A percentile compares a stretch with the other conserved stretches of the same genome.
Evolutionary conservation across 495 filamentous ascomycete genomes (phyloP).

Genomic region (Aspergillus incahuasiensis): DNA sequence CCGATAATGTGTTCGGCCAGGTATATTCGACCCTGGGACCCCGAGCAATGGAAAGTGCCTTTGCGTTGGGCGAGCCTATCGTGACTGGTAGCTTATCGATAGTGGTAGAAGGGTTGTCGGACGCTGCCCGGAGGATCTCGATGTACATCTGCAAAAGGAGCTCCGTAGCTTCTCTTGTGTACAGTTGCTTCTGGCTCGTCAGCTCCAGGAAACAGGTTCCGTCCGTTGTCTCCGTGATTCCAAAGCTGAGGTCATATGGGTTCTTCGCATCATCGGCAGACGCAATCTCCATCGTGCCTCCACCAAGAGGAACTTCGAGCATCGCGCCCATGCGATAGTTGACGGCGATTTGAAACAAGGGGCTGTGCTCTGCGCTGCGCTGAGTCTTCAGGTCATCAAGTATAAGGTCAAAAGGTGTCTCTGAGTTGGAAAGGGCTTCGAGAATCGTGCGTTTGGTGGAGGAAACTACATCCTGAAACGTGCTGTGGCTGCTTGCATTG

Average conservation of each 20-base stretch:
- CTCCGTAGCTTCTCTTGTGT: background rate
- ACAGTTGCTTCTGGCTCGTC: constrained; percentile 1
- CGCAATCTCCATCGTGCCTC: background rate
- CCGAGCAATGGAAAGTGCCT: constrained; percentile 8
- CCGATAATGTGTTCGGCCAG: no score
- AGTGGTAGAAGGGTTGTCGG: no score
- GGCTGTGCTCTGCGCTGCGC: constrained; percentile 15
- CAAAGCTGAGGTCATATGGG: constrained; percentile 4
- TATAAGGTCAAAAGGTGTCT: constrained; percentile 24
- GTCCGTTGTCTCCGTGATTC: background rate
- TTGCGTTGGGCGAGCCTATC: no score
- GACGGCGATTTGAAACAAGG: constrained; percentile 28
- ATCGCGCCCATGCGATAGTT: constrained; percentile 22
- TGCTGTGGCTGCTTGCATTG: background rate
- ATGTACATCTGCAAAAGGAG: background rate
- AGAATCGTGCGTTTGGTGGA: constrained; percentile 15
- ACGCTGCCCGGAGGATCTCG: background rate
- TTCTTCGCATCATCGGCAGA: background rate
- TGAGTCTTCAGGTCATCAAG: constrained; percentile 18
- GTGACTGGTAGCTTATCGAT: no score
- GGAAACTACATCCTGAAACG: constrained; percentile 19
- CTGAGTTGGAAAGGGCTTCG: constrained; percentile 17
- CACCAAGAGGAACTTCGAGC: background rate
- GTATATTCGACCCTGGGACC: background rate
- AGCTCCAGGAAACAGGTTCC: constrained; percentile 1